A percentile compares a stretch with the other conserved stretches of the same genome.
These are phyloP conservation scores for Terana coerulea DNA, from an alignment of 768 basidiomycete genomes.

Conservation along the genomic window DNA sequence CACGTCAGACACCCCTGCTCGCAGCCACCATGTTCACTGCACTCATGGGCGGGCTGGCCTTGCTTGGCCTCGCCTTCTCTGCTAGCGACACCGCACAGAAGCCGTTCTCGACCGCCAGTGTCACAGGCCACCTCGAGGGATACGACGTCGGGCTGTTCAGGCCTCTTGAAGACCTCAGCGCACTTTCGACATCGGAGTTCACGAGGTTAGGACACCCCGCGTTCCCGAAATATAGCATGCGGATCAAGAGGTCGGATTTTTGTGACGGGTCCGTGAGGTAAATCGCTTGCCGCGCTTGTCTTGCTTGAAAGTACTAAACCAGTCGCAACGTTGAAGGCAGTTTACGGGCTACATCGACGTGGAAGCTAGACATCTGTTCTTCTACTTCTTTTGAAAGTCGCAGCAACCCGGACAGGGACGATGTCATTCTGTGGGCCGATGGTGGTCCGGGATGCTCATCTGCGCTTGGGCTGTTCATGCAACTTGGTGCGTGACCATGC, in stretches of 20 bases:
- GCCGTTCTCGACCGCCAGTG: not conserved
- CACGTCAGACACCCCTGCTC: too few relatives aligned
- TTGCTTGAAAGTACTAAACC: not conserved
- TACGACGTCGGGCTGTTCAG: constrained; percentile 27
- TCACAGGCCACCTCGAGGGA: constrained; percentile 32
- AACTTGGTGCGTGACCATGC: constrained; percentile 34
- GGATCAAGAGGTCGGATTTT: constrained; percentile 55
- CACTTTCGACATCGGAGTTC: constrained; percentile 19
- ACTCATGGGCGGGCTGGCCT: not conserved
- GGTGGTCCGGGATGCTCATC: constrained; percentile 31
- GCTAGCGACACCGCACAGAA: not conserved
- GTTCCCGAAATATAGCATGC: constrained; percentile 49
- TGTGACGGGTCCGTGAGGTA: constrained; percentile 59
- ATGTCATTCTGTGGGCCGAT: constrained; percentile 35
- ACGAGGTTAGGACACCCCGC: constrained; percentile 33
- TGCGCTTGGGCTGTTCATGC: constrained; percentile 39
- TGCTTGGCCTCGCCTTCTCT: not conserved
- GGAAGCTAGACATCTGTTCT: constrained; percentile 45
- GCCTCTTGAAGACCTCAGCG: constrained; percentile 26
- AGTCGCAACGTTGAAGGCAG: constrained; percentile 40
- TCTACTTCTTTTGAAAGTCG: constrained; percentile 50
- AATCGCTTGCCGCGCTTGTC: not conserved
- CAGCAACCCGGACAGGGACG: constrained; percentile 27
- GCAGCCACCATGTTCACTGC: constrained; percentile 1
- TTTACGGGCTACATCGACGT: constrained; percentile 76